Evolutionary conservation across 768 basidiomycete genomes (phyloP), one percentile per base, ranked within the genome.

Genomic region (Xanthoconium stramineum): DNA sequence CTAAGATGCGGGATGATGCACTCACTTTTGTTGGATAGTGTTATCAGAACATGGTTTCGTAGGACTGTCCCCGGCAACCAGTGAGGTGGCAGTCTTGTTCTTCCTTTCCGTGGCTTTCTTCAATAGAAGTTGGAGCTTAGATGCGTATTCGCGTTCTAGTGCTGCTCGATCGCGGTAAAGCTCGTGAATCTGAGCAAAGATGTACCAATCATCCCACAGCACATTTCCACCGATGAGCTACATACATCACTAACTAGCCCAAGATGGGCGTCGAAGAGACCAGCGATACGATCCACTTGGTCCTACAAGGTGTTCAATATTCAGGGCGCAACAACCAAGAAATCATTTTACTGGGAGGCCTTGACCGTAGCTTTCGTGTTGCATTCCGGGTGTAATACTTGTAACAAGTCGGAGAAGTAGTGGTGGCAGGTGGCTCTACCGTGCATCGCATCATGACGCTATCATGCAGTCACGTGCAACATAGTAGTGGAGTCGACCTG

Each of bases 61-160:
- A 9, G 89, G 88, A 45, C 83, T 84, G 28, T 78, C 78, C 36
- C 90, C 91, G 11, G 91, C 69, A 9, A 88, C 81, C 24, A 87
- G 72, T 10, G 72, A 65, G 1, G 75, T 65, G 55, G 81, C 80
- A 53, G 77, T 76, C 71, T 82, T 89, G 44, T 71, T 72, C 70
- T 87, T 89, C 79, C 84, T 89, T 43, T 93, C 91, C 11, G 75
- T 71, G 2, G 85, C 84, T 66, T 85, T 91, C 69, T 80, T 84
- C 9, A 78, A 78, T 33, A 94, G 69, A 15, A 75, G 69, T 64
- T 86, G 84, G 11, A 94, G 75, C 66, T 88, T 91, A 28, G 72
- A 67, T 0, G 89, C 88, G 66, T 91, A 93, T 67, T 94, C 91
- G 50, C 86, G 83, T 69, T 94, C 91, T 12, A 93, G 74, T 8